A percentile compares a stretch with the other conserved stretches of the same genome.
Evolutionary conservation across 1,284 basidiomycete genomes (phyloP).

Genomic region (Fistulinella cinereoalba): DNA sequence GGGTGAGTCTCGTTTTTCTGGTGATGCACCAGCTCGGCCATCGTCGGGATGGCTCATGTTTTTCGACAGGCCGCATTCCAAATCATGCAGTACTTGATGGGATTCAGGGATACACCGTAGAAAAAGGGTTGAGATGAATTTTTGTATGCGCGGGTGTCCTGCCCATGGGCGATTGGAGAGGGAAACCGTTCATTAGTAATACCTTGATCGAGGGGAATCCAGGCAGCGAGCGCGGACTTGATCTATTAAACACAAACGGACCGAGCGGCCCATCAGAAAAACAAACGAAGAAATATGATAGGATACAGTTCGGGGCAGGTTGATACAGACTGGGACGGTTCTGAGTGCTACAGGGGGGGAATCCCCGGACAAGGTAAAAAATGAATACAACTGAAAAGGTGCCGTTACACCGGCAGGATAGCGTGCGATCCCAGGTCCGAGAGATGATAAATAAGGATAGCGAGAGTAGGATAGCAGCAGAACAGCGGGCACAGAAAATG

Average conservation of each 20-base stretch:
- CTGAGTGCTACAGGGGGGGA: background rate
- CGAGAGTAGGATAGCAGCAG: too few species aligned
- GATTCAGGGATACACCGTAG: conserved; percentile 50
- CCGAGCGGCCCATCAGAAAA: background rate
- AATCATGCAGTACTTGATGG: conserved; percentile 68
- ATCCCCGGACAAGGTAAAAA: background rate
- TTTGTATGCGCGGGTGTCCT: too few species aligned
- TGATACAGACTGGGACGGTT: background rate
- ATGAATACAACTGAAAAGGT: background rate
- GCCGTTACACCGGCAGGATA: too few species aligned
- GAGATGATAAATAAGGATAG: too few species aligned
- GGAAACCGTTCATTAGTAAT: background rate
- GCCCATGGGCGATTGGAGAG: background rate
- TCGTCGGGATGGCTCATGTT: background rate
- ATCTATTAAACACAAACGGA: background rate
- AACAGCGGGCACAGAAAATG: too few species aligned
- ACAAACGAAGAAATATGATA: background rate
- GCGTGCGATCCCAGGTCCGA: too few species aligned
- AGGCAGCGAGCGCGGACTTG: background rate
- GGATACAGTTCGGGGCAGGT: background rate
- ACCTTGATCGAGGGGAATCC: background rate
- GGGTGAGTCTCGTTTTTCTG: conserved; percentile 39
- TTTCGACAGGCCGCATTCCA: conserved; percentile 58
- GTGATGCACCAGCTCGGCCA: background rate
- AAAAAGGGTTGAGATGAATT: background rate